A percentile compares a stretch with the other conserved stretches of the same genome.
Evolutionary conservation across 2,329 filamentous ascomycete genomes (phyloP).

Genomic region (Ophiobolus disseminans): DNA sequence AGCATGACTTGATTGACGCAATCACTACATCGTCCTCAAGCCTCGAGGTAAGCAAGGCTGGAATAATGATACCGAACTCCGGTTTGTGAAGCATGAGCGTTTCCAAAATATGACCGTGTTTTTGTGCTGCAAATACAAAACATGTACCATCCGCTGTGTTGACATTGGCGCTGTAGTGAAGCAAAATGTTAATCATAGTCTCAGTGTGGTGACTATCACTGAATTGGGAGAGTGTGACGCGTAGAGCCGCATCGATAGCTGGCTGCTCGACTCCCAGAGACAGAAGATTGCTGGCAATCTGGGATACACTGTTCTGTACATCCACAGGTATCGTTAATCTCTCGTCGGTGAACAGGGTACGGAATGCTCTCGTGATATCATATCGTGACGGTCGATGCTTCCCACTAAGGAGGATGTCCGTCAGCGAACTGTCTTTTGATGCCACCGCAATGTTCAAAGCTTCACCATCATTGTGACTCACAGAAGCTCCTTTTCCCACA

Average conservation of each 20-base stretch:
- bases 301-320: no score
- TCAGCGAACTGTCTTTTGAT: slow-evolving; percentile 59
- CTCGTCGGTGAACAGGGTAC: slow-evolving; percentile 31
- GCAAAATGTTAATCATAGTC: slow-evolving; percentile 29
- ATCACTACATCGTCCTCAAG: slow-evolving; percentile 55
- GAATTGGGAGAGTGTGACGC: slow-evolving; percentile 24
- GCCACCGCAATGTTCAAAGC: slow-evolving; percentile 63
- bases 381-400: slow-evolving; percentile 33
- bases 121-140: slow-evolving; percentile 40
- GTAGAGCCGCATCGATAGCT: slow-evolving; percentile 37
- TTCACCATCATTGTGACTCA: slow-evolving; percentile 62
- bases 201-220: slow-evolving; percentile 11
- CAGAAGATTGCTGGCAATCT: slow-evolving; percentile 37
- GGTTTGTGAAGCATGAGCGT: slow-evolving; percentile 53
- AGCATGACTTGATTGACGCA: slow-evolving; percentile 60
- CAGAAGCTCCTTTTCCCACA: slow-evolving; percentile 43
- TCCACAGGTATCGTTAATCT: not conserved
- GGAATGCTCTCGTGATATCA: slow-evolving; percentile 37
- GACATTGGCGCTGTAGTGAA: slow-evolving; percentile 37
- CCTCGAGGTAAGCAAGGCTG: slow-evolving; percentile 62
- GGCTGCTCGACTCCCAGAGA: slow-evolving; percentile 34
- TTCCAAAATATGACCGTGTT: slow-evolving; percentile 28
- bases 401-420: slow-evolving; percentile 57
- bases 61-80: slow-evolving; percentile 61
- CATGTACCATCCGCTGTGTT: slow-evolving; percentile 40